These are phyloP conservation scores for Tubosaeta sp. DNA, from an alignment of 768 basidiomycete genomes.

Conservation along the genomic window DNA sequence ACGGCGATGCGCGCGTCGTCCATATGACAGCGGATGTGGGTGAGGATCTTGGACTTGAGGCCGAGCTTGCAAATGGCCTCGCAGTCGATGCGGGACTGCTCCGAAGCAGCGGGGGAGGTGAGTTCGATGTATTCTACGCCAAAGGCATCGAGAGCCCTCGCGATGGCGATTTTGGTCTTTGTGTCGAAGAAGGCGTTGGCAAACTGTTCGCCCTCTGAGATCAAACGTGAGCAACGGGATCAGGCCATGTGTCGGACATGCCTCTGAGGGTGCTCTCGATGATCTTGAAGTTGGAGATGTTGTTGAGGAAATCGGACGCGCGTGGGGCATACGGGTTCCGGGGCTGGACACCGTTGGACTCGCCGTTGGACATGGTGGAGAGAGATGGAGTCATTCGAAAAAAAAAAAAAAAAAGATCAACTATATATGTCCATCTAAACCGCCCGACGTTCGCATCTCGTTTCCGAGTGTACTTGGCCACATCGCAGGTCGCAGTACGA, in stretches of 20 bases:
- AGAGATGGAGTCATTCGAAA: conserved; percentile 18
- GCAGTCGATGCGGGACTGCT: conserved; percentile 91
- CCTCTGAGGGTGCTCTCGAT: conserved; percentile 96
- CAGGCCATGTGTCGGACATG: conserved; percentile 31
- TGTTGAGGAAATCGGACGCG: conserved; percentile 90
- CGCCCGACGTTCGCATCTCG: conserved; percentile 73
- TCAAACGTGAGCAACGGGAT: conserved; percentile 4
- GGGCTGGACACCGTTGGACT: conserved; percentile 44
- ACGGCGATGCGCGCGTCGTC: conserved; percentile 98
- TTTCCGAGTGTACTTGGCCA: conserved; percentile 70
- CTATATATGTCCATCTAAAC: too few species aligned
- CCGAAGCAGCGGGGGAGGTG: conserved; percentile 95
- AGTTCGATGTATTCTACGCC: conserved; percentile 99
- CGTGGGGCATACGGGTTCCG: conserved; percentile 81
- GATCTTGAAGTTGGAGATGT: conserved; percentile 88
- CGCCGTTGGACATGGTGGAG: conserved; percentile 38
- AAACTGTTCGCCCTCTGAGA: conserved; percentile 94
- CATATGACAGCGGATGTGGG: conserved; percentile 99
- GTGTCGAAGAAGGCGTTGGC: conserved; percentile 99
- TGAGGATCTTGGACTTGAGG: conserved; percentile 93
- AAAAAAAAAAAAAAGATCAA: too few species aligned
- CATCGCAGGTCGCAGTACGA: conserved; percentile 74
- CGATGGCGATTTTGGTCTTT: conserved; percentile 99
- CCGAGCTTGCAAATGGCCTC: conserved; percentile 99
- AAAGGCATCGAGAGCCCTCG: conserved; percentile 93